A percentile compares a stretch with the other conserved stretches of the same genome.
Conservation (phyloP, 129 eudicot genomes). For the Cynara cardunculus region DNA sequence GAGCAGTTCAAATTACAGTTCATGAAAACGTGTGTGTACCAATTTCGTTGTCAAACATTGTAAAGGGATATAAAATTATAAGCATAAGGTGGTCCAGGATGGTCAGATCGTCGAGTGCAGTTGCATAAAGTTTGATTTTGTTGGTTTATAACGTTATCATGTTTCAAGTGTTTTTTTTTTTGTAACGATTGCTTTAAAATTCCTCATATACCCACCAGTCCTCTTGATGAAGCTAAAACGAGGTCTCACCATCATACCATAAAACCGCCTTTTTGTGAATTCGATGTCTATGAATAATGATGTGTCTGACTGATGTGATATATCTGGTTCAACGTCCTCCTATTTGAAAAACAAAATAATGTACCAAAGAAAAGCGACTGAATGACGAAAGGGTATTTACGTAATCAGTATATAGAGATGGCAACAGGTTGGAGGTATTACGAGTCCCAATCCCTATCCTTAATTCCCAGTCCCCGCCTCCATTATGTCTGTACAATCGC, state of each 20-base stretch:
- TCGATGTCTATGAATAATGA: neutral
- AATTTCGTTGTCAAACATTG: neutral
- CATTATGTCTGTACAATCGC: neutral
- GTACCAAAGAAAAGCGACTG: neutral
- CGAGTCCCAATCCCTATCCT: neutral
- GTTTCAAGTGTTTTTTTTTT: neutral
- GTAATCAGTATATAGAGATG: neutral
- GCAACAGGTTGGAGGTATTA: neutral
- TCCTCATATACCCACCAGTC: neutral
- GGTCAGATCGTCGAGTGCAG: neutral
- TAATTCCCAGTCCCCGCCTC: neutral
- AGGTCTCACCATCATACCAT: neutral
- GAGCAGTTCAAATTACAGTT: neutral
- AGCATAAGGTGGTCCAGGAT: neutral
- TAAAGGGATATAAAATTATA: neutral
- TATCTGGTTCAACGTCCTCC: neutral
- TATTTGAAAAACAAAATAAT: neutral
- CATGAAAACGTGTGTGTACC: neutral
- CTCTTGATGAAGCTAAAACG: neutral
- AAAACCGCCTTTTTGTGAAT: neutral
- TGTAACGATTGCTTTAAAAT: neutral
- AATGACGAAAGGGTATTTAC: neutral
- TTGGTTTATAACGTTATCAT: neutral
- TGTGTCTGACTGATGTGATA: neutral
- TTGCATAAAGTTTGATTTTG: neutral